Evolutionary conservation across 2,329 filamentous ascomycete species (phyloP).

Genomic region (Cordyceps pruinosa): DNA sequence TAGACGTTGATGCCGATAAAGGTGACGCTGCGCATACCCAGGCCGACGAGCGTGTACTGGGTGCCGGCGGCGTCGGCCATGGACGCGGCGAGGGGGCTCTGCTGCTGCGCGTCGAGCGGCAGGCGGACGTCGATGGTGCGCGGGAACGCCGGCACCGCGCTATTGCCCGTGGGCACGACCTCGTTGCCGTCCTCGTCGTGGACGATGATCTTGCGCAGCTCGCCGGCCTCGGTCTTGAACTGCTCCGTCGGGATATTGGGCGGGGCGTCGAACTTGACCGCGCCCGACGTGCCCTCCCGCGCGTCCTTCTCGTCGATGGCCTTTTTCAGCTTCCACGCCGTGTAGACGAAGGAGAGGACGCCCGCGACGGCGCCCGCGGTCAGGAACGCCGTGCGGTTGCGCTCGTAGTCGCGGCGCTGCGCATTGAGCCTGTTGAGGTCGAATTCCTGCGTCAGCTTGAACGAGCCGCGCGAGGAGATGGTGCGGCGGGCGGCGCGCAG

Average conservation of each 20-base stretch:
- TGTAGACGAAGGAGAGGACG: constrained; percentile 43
- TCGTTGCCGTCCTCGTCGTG: constrained; percentile 65
- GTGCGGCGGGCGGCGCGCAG: constrained; percentile 19
- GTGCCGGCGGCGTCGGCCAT: constrained; percentile 36
- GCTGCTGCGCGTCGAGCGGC: constrained; percentile 19
- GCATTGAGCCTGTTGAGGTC: constrained; percentile 43
- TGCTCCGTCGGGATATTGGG: constrained; percentile 33
- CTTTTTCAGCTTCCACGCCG: constrained; percentile 44
- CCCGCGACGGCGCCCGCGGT: constrained; percentile 44
- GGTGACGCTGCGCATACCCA: constrained; percentile 83
- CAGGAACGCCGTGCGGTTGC: constrained; percentile 45
- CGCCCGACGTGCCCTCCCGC: constrained; percentile 28
- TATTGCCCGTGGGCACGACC: constrained; percentile 74
- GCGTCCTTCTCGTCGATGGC: constrained; percentile 28
- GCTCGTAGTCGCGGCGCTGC: constrained; percentile 42
- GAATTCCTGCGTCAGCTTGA: constrained; percentile 40
- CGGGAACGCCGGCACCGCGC: constrained; percentile 72
- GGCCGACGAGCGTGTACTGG: constrained; percentile 81
- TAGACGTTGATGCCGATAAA: constrained; percentile 91
- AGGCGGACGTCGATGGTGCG: constrained; percentile 58
- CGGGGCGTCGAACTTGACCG: constrained; percentile 34
- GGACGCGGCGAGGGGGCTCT: constrained; percentile 30
- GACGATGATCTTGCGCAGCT: constrained; percentile 51
- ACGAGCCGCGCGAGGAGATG: constrained; percentile 22
- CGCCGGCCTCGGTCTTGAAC: constrained; percentile 42